Evolutionary conservation across 1,284 basidiomycete species (phyloP).

Genomic region (Naganishia sp.): DNA sequence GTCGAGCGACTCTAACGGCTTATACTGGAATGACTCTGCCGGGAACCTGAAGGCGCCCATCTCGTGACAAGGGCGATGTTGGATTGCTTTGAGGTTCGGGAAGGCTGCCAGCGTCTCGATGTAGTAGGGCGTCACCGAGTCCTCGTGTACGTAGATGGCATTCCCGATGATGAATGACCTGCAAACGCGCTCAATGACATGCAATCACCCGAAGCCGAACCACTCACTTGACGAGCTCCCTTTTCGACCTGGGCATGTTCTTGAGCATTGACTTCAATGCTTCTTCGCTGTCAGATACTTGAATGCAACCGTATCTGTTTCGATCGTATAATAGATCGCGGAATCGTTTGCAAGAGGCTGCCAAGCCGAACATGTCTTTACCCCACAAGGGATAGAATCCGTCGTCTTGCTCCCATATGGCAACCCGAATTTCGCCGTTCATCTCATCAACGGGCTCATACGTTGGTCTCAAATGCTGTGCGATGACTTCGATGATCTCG

Average conservation of each 20-base stretch:
- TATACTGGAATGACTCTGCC: constrained; percentile 7
- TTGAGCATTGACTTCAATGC: constrained; percentile 10
- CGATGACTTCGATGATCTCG: constrained; percentile 12
- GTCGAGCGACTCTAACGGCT: constrained; percentile 13
- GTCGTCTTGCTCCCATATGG: constrained; percentile 12
- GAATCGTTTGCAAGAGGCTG: constrained; percentile 10
- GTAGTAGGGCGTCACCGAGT: neutral
- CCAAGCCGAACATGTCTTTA: constrained; percentile 17
- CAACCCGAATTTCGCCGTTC: constrained; percentile 1
- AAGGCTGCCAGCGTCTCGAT: constrained; percentile 4
- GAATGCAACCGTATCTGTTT: constrained; percentile 5
- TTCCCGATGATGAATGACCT: constrained; percentile 18
- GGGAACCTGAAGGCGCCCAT: neutral
- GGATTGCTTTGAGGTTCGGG: constrained; percentile 2
- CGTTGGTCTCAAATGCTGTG: neutral
- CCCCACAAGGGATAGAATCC: constrained; percentile 18
- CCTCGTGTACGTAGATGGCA: constrained; percentile 1
- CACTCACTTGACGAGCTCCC: constrained; percentile 4
- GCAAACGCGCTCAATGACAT: neutral
- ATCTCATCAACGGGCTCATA: neutral
- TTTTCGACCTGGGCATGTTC: constrained; percentile 12
- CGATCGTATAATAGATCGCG: constrained; percentile 4
- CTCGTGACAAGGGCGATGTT: constrained; percentile 6
- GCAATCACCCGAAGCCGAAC: neutral
- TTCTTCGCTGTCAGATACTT: constrained; percentile 10